Conservation (phyloP, 1,139 yeast genomes). For the Scheffersomyces lignicola region DNA sequence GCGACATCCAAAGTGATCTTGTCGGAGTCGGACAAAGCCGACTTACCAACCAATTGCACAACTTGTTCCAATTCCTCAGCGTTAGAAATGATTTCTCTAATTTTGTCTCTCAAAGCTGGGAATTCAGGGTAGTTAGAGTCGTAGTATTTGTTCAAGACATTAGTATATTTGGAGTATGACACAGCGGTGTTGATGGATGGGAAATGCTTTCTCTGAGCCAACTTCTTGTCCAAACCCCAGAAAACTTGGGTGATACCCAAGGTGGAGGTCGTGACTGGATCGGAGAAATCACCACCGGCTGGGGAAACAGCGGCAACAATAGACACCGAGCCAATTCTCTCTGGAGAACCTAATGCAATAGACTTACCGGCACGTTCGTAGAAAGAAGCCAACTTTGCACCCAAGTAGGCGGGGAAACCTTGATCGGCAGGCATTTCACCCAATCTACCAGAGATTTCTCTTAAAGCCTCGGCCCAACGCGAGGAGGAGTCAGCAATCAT, state of each 20-base stretch:
- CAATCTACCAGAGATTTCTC: slow-evolving; percentile 99
- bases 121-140: slow-evolving; percentile 87
- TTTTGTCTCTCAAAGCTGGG: slow-evolving; percentile 84
- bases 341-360: slow-evolving; percentile 92
- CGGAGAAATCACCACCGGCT: slow-evolving; percentile 99
- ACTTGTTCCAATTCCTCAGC: slow-evolving; percentile 99
- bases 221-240: slow-evolving; percentile 99
- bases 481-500: slow-evolving; percentile 99
- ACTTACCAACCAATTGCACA: slow-evolving; percentile 97
- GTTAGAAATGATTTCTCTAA: slow-evolving; percentile 89
- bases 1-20: slow-evolving; percentile 96
- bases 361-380: slow-evolving; percentile 99
- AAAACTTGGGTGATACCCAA: slow-evolving; percentile 98
- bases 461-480: slow-evolving; percentile 99
- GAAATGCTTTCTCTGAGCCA: slow-evolving; percentile 99
- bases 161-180: slow-evolving; percentile 95
- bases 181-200: slow-evolving; percentile 96
- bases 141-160: slow-evolving; percentile 80
- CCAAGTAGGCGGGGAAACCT: slow-evolving; percentile 99
- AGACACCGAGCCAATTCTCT: slow-evolving; percentile 94
- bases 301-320: slow-evolving; percentile 99
- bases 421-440: slow-evolving; percentile 99
- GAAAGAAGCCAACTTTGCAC: slow-evolving; percentile 97
- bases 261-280: slow-evolving; percentile 97
- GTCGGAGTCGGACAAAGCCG: slow-evolving; percentile 94